Conservation (phyloP, 2,329 filamentous ascomycete species). For the Epichloe elymi region DNA sequence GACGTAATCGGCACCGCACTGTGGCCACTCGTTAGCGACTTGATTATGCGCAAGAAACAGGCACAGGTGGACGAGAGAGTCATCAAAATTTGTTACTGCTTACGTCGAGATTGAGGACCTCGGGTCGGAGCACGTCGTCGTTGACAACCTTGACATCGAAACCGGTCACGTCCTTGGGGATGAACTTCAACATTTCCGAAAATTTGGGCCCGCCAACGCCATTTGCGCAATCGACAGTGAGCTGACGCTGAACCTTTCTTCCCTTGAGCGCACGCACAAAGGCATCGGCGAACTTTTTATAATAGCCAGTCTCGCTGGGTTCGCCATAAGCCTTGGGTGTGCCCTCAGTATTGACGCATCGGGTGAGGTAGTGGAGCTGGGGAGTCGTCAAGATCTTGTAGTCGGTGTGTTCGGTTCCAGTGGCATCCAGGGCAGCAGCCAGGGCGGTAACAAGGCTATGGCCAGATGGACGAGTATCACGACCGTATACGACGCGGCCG, state of each 20-base stretch:
- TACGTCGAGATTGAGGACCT: constrained; percentile 79
- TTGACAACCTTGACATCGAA: constrained; percentile 82
- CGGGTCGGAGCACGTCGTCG: constrained; percentile 81
- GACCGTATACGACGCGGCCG: constrained; percentile 75
- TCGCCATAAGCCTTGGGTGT: constrained; percentile 80
- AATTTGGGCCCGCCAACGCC: constrained; percentile 92
- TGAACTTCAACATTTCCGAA: constrained; percentile 68
- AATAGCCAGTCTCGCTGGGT: constrained; percentile 83
- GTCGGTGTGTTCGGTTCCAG: constrained; percentile 62
- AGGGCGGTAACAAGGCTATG: constrained; percentile 70
- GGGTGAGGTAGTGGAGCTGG: constrained; percentile 93
- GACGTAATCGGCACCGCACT: constrained; percentile 93
- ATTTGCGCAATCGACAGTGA: constrained; percentile 92
- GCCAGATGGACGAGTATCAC: constrained; percentile 88
- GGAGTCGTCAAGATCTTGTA: constrained; percentile 89
- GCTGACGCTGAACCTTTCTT: constrained; percentile 55
- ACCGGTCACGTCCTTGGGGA: constrained; percentile 56
- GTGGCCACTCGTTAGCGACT: constrained; percentile 4
- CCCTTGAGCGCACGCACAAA: constrained; percentile 75
- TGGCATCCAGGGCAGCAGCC: constrained; percentile 64
- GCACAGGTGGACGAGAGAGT: neutral
- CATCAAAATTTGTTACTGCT: constrained; percentile 14
- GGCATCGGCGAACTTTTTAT: constrained; percentile 76
- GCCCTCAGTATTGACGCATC: constrained; percentile 84
- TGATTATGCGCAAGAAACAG: neutral